Evolutionary conservation across 2,329 filamentous ascomycete genomes (phyloP).

Genomic region (Xylariomycetidae sp.): DNA sequence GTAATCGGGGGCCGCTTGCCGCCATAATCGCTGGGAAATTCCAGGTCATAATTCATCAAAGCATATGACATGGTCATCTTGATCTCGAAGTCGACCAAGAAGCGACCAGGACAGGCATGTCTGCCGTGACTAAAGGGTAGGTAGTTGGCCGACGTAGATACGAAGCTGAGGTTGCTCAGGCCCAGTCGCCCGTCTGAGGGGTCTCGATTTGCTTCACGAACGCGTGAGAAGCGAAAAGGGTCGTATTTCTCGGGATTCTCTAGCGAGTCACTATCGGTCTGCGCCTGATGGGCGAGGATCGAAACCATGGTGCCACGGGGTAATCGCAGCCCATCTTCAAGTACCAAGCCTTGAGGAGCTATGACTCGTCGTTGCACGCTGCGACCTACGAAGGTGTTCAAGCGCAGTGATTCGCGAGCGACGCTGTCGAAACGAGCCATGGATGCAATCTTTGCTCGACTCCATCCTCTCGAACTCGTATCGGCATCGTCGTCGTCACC

Average conservation of each 20-base stretch:
- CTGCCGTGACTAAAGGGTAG: conserved; percentile 33
- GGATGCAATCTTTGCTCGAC: conserved; percentile 30
- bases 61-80: conserved; percentile 28
- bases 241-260: conserved; percentile 34
- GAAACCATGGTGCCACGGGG: conserved; percentile 29
- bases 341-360: conserved; percentile 23
- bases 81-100: conserved; percentile 34
- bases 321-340: conserved; percentile 26
- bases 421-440: conserved; percentile 38
- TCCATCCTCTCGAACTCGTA: conserved; percentile 27
- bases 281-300: conserved; percentile 26
- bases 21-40: conserved; percentile 14
- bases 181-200: conserved; percentile 13
- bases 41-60: conserved; percentile 31
- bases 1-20: conserved; percentile 15
- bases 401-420: conserved; percentile 37
- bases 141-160: conserved; percentile 26
- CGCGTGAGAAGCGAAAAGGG: conserved; percentile 36
- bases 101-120: conserved; percentile 36
- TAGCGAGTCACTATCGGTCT: conserved; percentile 25
- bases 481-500: conserved; percentile 11
- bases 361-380: conserved; percentile 24
- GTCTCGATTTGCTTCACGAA: conserved; percentile 23
- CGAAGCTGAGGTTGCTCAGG: conserved; percentile 27
- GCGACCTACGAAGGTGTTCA: conserved; percentile 27